A percentile compares a stretch with the other conserved stretches of the same genome.
These are phyloP conservation scores for Yarrowia bubula DNA, from an alignment of 805 yeast genomes.

Conservation along the genomic window DNA sequence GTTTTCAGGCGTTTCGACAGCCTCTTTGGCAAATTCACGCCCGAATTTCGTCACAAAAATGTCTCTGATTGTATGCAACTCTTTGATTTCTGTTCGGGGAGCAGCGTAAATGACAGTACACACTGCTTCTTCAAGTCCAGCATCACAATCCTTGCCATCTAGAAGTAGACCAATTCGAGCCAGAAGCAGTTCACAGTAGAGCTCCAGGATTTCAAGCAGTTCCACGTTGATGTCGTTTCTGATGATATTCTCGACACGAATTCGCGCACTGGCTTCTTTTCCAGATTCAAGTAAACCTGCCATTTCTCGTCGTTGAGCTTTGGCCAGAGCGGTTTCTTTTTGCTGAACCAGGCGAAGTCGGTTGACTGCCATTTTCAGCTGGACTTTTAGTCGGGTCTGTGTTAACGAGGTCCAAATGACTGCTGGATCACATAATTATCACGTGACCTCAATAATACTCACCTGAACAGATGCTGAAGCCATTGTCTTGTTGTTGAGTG, in stretches of 20 bases:
- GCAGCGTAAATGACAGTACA: slow-evolving; percentile 66
- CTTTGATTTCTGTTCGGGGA: slow-evolving; percentile 73
- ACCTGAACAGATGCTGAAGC: slow-evolving; percentile 15
- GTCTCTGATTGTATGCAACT: slow-evolving; percentile 60
- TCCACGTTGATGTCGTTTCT: slow-evolving; percentile 80
- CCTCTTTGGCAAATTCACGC: slow-evolving; percentile 57
- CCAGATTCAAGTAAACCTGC: slow-evolving; percentile 70
- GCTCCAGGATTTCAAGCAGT: slow-evolving; percentile 71
- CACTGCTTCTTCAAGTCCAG: slow-evolving; percentile 73
- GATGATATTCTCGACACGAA: slow-evolving; percentile 79
- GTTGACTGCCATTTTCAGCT: slow-evolving; percentile 65
- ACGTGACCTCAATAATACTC: background rate
- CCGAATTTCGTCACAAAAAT: slow-evolving; percentile 63
- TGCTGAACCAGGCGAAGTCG: slow-evolving; percentile 69
- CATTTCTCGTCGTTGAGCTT: slow-evolving; percentile 65
- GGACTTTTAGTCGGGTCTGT: slow-evolving; percentile 34
- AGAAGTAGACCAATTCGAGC: slow-evolving; percentile 65
- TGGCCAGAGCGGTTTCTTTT: slow-evolving; percentile 70
- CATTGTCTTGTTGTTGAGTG: background rate
- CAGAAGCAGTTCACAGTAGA: slow-evolving; percentile 74
- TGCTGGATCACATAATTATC: background rate
- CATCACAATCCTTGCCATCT: slow-evolving; percentile 49
- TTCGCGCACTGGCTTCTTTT: slow-evolving; percentile 78
- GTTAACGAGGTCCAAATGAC: no score
- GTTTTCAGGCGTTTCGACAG: slow-evolving; percentile 50